Conservation (phyloP, 352 stramenopile genomes). For the Phytopythium helicoides region DNA sequence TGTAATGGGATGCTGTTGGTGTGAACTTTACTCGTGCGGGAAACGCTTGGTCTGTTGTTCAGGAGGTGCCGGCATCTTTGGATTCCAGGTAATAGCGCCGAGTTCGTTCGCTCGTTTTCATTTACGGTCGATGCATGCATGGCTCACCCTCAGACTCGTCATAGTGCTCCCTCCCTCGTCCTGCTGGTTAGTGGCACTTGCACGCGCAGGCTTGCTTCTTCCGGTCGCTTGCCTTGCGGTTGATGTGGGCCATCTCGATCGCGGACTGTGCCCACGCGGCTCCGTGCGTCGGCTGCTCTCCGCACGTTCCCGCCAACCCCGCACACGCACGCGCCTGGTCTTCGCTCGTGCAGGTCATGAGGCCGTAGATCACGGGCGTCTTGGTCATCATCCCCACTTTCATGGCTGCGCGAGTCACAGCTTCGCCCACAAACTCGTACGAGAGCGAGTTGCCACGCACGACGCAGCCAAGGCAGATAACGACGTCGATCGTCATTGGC, state of each 20-base stretch:
- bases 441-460: conserved; percentile 6
- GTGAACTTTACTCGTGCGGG: too few species aligned
- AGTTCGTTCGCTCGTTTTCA: too few species aligned
- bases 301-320: neutral
- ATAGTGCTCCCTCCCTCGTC: neutral
- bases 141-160: too few species aligned
- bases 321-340: conserved; percentile 9
- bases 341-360: conserved; percentile 9
- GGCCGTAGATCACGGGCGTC: conserved; percentile 13
- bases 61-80: too few species aligned
- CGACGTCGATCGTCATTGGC: conserved; percentile 16
- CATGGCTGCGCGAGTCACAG: conserved; percentile 13
- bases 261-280: conserved; percentile 89
- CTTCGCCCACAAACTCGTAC: conserved; percentile 10
- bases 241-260: conserved; percentile 81
- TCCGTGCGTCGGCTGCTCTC: conserved; percentile 6
- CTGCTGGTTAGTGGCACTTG: conserved; percentile 4
- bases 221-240: neutral
- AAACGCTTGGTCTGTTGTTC: too few species aligned
- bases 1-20: conserved; percentile 3
- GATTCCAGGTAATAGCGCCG: too few species aligned
- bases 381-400: conserved; percentile 14
- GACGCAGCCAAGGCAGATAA: conserved; percentile 7
- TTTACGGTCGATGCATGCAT: too few species aligned
- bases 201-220: conserved; percentile 3